Percentiles rank a stretch among this genome's conserved stretches.
These are phyloP conservation scores for Petasospora rhodanensis DNA, from an alignment of 1,139 yeast species.

Conservation along the genomic window DNA sequence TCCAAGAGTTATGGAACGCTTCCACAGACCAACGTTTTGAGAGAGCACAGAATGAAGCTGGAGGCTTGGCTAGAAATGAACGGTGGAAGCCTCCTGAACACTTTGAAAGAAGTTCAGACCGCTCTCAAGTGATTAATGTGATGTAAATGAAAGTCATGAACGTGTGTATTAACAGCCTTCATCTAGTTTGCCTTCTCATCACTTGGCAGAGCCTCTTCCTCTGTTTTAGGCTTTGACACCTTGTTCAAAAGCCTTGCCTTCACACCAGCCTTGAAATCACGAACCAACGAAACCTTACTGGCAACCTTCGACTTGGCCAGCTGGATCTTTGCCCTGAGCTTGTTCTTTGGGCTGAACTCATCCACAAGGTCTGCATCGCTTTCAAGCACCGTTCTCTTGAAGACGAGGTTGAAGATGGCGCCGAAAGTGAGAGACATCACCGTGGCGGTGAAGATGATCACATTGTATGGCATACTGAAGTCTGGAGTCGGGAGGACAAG, in stretches of 20 bases:
- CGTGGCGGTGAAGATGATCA: conserved; percentile 89
- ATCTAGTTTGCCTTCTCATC: too few relatives aligned
- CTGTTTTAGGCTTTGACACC: too few relatives aligned
- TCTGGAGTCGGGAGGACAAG: conserved; percentile 94
- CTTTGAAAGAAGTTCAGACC: conserved; percentile 17
- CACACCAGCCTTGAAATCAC: too few relatives aligned
- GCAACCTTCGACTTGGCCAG: conserved; percentile 1
- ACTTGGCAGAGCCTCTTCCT: too few relatives aligned
- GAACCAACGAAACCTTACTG: background rate
- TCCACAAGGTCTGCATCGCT: conserved; percentile 42
- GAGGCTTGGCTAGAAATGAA: conserved; percentile 33
- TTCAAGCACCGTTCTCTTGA: conserved; percentile 72
- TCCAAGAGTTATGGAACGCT: conserved; percentile 35
- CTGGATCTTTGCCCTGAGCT: conserved; percentile 4
- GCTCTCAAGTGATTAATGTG: conserved; percentile 10
- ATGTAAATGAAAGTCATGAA: background rate
- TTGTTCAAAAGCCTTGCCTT: too few relatives aligned
- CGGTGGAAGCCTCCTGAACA: conserved; percentile 8
- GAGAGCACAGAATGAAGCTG: conserved; percentile 35
- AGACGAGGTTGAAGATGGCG: conserved; percentile 70
- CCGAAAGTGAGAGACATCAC: conserved; percentile 93
- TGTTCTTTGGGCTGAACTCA: conserved; percentile 14
- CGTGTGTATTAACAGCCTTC: background rate
- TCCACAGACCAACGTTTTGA: conserved; percentile 41
- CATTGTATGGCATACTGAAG: conserved; percentile 98